Percentiles rank a stretch among this genome's conserved stretches.
Conservation (phyloP, 1,139 yeast genomes). For the Groenewaldozyma sp. region DNA sequence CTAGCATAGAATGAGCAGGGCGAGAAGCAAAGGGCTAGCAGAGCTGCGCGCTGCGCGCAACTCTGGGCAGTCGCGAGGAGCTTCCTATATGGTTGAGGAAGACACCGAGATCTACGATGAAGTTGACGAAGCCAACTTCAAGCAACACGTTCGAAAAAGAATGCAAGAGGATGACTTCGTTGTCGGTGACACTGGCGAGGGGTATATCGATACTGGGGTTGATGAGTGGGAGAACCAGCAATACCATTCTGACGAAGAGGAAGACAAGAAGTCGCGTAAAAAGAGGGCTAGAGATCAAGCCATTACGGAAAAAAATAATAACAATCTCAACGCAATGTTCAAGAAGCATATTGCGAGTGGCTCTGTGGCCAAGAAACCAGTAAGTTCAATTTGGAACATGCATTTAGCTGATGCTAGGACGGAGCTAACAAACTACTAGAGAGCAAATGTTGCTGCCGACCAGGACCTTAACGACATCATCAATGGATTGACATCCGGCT, state of each 20-base stretch:
- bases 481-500: no score
- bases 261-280: constrained; percentile 20
- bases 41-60: constrained; percentile 18
- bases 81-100: constrained; percentile 18
- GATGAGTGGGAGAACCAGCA: constrained; percentile 67
- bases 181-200: constrained; percentile 85
- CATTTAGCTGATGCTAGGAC: not conserved
- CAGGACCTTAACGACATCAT: no score
- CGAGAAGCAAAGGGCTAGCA: constrained; percentile 6
- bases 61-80: constrained; percentile 18
- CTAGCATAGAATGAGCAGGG: no score
- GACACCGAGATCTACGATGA: constrained; percentile 65
- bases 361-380: constrained; percentile 9
- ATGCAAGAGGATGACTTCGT: constrained; percentile 85
- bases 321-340: constrained; percentile 21
- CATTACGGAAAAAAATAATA: constrained; percentile 1
- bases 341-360: constrained; percentile 18
- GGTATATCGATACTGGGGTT: constrained; percentile 84
- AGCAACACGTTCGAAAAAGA: constrained; percentile 69
- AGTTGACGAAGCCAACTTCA: constrained; percentile 70
- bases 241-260: constrained; percentile 49
- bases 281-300: constrained; percentile 1
- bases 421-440: no score
- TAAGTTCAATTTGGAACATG: constrained; percentile 5
- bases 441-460: no score